Conservation (phyloP, 345 rosid genomes). For the Litchi chinensis region DNA sequence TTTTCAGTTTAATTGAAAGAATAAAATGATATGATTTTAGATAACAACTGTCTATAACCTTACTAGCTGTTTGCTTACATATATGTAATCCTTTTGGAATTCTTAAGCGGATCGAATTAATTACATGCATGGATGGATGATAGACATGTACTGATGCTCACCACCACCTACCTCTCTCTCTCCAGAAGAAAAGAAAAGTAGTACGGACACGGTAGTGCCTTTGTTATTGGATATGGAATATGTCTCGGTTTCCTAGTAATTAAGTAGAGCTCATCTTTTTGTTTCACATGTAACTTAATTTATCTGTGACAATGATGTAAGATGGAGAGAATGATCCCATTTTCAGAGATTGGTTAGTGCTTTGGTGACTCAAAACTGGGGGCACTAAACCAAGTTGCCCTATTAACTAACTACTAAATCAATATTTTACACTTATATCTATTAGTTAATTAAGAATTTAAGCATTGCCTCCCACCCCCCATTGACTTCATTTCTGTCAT, state of each 20-base stretch:
- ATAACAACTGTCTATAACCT: too few relatives aligned
- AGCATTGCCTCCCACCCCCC: background rate
- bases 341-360: slow-evolving; percentile 10
- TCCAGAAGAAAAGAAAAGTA: too few relatives aligned
- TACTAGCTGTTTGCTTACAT: too few relatives aligned
- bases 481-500: slow-evolving; percentile 10
- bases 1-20: too few relatives aligned
- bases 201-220: too few relatives aligned
- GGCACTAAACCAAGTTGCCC: slow-evolving; percentile 29
- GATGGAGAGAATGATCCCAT: slow-evolving; percentile 18
- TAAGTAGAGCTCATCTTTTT: background rate
- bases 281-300: background rate
- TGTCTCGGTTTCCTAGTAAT: background rate
- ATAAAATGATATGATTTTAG: too few relatives aligned
- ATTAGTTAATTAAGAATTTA: background rate
- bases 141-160: too few relatives aligned
- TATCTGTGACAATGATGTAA: slow-evolving; percentile 4
- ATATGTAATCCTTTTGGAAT: too few relatives aligned
- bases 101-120: too few relatives aligned
- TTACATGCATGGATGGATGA: too few relatives aligned
- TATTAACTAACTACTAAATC: slow-evolving; percentile 3
- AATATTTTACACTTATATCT: background rate
- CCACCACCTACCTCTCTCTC: too few relatives aligned
- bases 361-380: slow-evolving; percentile 33
- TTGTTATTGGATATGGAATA: too few relatives aligned